Conservation (phyloP, 495 filamentous ascomycete genomes). For the Neurospora sp. region DNA sequence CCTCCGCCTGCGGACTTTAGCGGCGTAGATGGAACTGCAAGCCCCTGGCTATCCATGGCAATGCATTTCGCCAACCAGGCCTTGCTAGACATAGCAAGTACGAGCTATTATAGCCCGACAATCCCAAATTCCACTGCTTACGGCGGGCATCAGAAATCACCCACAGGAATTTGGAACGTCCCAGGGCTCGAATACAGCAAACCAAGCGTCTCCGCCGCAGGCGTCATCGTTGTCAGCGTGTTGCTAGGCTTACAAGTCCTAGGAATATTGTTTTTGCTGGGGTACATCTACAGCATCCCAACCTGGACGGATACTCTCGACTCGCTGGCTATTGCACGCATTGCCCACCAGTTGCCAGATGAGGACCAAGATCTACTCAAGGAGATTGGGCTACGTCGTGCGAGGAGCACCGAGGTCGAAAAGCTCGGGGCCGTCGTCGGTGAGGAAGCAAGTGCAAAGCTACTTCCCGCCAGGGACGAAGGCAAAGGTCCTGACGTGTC, state of each 20-base stretch:
- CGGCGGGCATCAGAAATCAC: not conserved
- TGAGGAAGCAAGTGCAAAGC: not conserved
- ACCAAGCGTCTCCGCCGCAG: not conserved
- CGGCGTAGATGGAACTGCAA: not conserved
- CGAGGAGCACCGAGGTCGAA: not conserved
- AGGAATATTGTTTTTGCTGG: not conserved
- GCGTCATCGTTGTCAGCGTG: not conserved
- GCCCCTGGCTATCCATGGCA: not conserved
- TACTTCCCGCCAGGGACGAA: not conserved
- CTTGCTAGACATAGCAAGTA: not conserved
- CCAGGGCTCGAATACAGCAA: not conserved
- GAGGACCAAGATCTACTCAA: not conserved
- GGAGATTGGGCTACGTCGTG: not conserved
- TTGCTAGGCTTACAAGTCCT: not conserved
- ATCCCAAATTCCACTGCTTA: not conserved
- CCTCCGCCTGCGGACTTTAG: not conserved
- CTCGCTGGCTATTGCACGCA: slow-evolving; percentile 1
- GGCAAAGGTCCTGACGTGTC: not conserved
- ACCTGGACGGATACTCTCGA: slow-evolving; percentile 5
- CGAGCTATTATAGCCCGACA: not conserved
- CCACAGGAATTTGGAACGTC: not conserved
- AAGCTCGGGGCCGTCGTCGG: not conserved
- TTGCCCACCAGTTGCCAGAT: not conserved
- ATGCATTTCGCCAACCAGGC: slow-evolving; percentile 1
- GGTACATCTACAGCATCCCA: slow-evolving; percentile 4